Evolutionary conservation across 805 yeast species (phyloP), one percentile per base, ranked within the genome.

Genomic region (Myxozyma monticola): DNA sequence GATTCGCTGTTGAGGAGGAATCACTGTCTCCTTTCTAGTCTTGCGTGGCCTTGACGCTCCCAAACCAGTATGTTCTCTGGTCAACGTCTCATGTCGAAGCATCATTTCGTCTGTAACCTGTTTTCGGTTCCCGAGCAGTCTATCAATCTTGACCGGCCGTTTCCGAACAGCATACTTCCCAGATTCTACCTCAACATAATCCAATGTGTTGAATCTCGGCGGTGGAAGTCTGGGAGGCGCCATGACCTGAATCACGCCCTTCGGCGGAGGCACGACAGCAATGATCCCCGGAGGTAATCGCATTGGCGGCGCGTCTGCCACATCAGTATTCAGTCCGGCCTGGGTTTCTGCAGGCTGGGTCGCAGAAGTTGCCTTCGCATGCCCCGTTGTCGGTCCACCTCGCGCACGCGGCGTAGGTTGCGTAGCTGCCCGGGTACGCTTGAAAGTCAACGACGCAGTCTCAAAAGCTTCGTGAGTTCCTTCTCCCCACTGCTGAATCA

Each of bases 381-480:
- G 15, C 8, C 10, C 37, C 8, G 10, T 6, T 17, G 20, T 18
- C 8, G 6, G 20, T 12, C 37, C 15, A 4, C 25, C 29, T 18
- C 12, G 4, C 24, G 18, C 15, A n/a, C n/a, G n/a, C n/a, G n/a
- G n/a, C 7, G 20, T 12, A 4, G 21, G 17, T 6, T 20, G 34
- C 21, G 37, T 7, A 6, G n/a, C 6, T n/a, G 42, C 29, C 10
- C 17, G 20, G 3, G 25, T 10, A 6, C 44, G 28, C 14, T 31
- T n/a, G 38, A 52, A 49, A 8, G 42, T 15, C 41, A 39, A 4
- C 3, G 41, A 15, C 15, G 60, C 56, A 5, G 52, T 43, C 25
- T 45, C 48, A 34, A 56, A 57, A 12, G 54, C 58, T 22, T 45
- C 58, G 25, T 54, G 53, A 4, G 61, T 48, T 5, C 61, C 61